Evolutionary conservation across 2,329 filamentous ascomycete species (phyloP).

Genomic region (Cladobotryum mycophilum): DNA sequence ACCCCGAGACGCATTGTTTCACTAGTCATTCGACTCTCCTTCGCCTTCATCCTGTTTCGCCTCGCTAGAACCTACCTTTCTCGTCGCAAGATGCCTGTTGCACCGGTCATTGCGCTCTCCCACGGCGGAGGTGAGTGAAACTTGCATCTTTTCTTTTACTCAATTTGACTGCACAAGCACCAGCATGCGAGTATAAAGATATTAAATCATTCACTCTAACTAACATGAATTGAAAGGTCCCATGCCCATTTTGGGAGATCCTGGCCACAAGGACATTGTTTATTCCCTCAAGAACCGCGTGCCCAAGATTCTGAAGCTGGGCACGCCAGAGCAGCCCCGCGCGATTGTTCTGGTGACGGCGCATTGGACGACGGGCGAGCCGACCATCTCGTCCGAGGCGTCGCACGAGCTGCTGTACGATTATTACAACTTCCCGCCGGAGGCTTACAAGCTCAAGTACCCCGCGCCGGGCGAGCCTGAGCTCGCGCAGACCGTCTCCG

Average conservation of each 20-base stretch:
- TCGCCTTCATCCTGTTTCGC: slow-evolving; percentile 6
- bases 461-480: slow-evolving; percentile 49
- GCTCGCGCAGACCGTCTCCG: slow-evolving; percentile 42
- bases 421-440: slow-evolving; percentile 53
- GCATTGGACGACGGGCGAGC: slow-evolving; percentile 46
- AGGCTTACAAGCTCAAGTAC: slow-evolving; percentile 50
- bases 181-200: background rate
- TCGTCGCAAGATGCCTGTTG: slow-evolving; percentile 32
- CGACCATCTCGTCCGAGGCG: slow-evolving; percentile 44
- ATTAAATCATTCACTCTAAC: background rate
- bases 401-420: slow-evolving; percentile 49
- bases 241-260: slow-evolving; percentile 52
- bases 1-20: slow-evolving; percentile 1
- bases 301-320: slow-evolving; percentile 49
- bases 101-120: slow-evolving; percentile 42
- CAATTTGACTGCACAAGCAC: background rate
- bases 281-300: slow-evolving; percentile 47
- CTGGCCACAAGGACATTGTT: slow-evolving; percentile 43
- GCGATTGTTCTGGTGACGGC: slow-evolving; percentile 54
- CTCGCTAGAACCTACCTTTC: slow-evolving; percentile 7
- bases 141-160: background rate
- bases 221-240: slow-evolving; percentile 37
- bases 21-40: slow-evolving; percentile 2
- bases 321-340: slow-evolving; percentile 40
- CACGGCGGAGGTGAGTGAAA: slow-evolving; percentile 39